Base-by-base conservation (phyloP, 805 yeast genomes). In the Tetrapisispora taiwanensis region DNA sequence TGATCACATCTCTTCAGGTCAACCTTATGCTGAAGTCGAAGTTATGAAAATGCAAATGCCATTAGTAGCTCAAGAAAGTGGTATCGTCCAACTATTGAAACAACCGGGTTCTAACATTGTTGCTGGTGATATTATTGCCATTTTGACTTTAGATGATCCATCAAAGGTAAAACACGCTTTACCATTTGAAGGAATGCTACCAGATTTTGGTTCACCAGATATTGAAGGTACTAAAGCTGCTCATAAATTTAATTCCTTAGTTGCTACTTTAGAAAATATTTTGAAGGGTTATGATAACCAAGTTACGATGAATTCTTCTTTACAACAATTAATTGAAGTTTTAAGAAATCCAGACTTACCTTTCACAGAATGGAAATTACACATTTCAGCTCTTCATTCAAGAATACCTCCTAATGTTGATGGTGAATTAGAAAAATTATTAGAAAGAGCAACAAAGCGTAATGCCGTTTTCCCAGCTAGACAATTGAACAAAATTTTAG, bases 1-100 rank as follows among this genome's bases (percentile, higher is more conserved):
- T 53, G 98, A 90, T 51, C 97, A 90, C 59, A 76, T 92, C 55
- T 68, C 67, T 42, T 79, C 92, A 48, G 97, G 97, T 48, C 95
- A 90, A 69, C 81, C 97, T 38, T 94, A 78, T 60, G 98, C 98
- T 35, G 98, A 92, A 70, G 96, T 92, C 46, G 99, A 92, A 70
- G 98, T 92, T 53, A 92, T 92, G 99, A 92, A 92, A 69, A 92
- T 92, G 98, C 88, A 89, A 68, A 92, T 92, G 97, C 97, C 98
- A 41, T 75, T 92, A 57, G 71, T 89, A 59, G 90, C 97, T 18
- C 86, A 81, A 65, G 98, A 90, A 65, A 83, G 84, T 58, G 99
- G 99, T 74, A 72, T 76, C 46, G 85, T 89, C 43, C 97, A 90
- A 70, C 71, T 88, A 36, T 79, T 92, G 62, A 90, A 92, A 67